These are phyloP conservation scores for Aspergillus sp. DNA, from an alignment of 2,329 filamentous ascomycete genomes.

Conservation along the genomic window DNA sequence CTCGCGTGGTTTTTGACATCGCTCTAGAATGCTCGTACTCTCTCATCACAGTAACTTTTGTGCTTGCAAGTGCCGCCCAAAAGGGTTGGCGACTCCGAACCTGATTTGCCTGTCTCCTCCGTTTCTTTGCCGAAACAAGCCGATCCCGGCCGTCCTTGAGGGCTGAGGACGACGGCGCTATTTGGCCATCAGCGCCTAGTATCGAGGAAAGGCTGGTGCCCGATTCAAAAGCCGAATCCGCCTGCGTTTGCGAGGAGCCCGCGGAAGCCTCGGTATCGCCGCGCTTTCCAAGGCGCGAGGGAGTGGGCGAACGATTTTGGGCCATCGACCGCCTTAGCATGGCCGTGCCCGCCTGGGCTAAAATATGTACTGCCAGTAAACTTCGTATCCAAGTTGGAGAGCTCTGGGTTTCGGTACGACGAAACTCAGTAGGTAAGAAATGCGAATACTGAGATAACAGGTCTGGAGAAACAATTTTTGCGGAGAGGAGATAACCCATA, in stretches of 20 bases:
- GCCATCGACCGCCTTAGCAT: constrained; percentile 43
- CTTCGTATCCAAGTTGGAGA: constrained; percentile 42
- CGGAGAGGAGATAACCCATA: constrained; percentile 37
- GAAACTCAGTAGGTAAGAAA: constrained; percentile 39
- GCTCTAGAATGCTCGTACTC: constrained; percentile 72
- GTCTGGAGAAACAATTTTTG: constrained; percentile 39
- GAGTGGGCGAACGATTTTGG: constrained; percentile 36
- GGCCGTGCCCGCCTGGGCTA: constrained; percentile 43
- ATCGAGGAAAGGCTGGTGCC: constrained; percentile 36
- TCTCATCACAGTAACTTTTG: constrained; percentile 93
- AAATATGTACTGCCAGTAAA: constrained; percentile 43
- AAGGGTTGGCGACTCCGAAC: constrained; percentile 85
- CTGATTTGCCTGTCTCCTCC: constrained; percentile 83
- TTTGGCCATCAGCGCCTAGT: constrained; percentile 36
- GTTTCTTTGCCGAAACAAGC: constrained; percentile 65
- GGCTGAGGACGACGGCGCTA: constrained; percentile 44
- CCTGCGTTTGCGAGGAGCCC: constrained; percentile 33
- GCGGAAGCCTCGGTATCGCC: constrained; percentile 41
- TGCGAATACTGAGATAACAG: constrained; percentile 37
- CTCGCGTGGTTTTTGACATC: constrained; percentile 32
- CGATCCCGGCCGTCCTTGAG: constrained; percentile 51
- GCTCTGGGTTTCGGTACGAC: constrained; percentile 34
- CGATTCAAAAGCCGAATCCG: constrained; percentile 38
- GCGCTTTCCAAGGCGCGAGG: constrained; percentile 37
- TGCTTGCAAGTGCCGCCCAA: constrained; percentile 90